Conservation (phyloP, 1,139 yeast species). For the Taphrina communis region DNA sequence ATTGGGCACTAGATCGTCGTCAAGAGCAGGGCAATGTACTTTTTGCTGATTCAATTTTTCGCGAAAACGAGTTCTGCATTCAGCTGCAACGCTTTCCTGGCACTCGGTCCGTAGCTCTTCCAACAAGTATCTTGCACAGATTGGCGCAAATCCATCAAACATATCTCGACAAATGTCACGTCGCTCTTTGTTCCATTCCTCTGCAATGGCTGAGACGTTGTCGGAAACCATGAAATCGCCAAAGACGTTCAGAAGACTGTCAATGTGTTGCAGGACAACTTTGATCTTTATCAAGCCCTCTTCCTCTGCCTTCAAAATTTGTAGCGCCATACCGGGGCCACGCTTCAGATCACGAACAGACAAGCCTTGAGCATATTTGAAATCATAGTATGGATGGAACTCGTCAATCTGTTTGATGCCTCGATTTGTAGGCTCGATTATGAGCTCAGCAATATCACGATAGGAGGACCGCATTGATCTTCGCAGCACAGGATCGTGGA, state of each 20-base stretch:
- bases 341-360: constrained; percentile 73
- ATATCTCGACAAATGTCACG: constrained; percentile 70
- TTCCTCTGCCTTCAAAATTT: constrained; percentile 89
- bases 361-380: constrained; percentile 87
- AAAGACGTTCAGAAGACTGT: constrained; percentile 56
- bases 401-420: constrained; percentile 82
- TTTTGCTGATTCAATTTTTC: constrained; percentile 71
- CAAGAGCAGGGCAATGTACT: constrained; percentile 54
- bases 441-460: constrained; percentile 69
- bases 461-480: constrained; percentile 71
- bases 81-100: constrained; percentile 69
- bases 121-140: constrained; percentile 76
- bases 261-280: constrained; percentile 51
- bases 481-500: constrained; percentile 81
- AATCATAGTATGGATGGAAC: constrained; percentile 81
- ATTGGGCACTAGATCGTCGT: constrained; percentile 66
- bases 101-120: constrained; percentile 82
- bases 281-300: constrained; percentile 62
- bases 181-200: constrained; percentile 82
- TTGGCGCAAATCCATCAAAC: constrained; percentile 68
- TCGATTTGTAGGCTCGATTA: constrained; percentile 81
- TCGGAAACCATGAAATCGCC: constrained; percentile 71
- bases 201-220: constrained; percentile 79
- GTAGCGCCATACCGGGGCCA: constrained; percentile 78
- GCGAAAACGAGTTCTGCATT: constrained; percentile 71